phyloP scores from a whole-genome alignment of 2,329 filamentous ascomycete genomes.

The Truncatella angustata region DNA sequence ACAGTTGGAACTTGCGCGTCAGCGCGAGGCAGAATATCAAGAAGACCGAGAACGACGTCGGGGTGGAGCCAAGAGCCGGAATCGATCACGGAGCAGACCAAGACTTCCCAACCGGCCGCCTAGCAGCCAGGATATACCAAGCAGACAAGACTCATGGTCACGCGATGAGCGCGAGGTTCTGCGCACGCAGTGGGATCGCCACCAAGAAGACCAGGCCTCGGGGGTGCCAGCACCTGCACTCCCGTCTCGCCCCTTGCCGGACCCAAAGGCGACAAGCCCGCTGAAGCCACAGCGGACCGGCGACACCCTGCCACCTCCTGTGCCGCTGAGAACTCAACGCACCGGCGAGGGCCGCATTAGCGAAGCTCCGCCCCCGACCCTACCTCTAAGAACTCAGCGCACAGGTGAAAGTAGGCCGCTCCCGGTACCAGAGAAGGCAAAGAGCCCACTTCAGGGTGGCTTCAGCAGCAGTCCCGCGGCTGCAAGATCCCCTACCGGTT shows the following conservation, averaged over 20 bases:
- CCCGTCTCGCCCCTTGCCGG: slow-evolving; percentile 39
- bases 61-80: slow-evolving; percentile 30
- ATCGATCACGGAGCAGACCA: slow-evolving; percentile 42
- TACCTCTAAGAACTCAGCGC: slow-evolving; percentile 29
- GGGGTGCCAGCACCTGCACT: slow-evolving; percentile 20
- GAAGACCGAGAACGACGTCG: slow-evolving; percentile 50
- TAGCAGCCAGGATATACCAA: slow-evolving; percentile 55
- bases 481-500: slow-evolving; percentile 17
- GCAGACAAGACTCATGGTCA: slow-evolving; percentile 63
- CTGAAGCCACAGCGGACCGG: slow-evolving; percentile 29
- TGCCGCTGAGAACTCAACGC: slow-evolving; percentile 34
- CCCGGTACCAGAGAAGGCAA: slow-evolving; percentile 40
- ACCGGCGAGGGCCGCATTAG: slow-evolving; percentile 34
- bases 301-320: slow-evolving; percentile 15
- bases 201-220: slow-evolving; percentile 34
- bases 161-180: slow-evolving; percentile 64
- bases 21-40: slow-evolving; percentile 64
- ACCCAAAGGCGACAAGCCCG: slow-evolving; percentile 29
- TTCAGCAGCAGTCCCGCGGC: slow-evolving; percentile 15
- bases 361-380: slow-evolving; percentile 40
- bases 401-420: slow-evolving; percentile 49
- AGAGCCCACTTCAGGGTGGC: slow-evolving; percentile 26
- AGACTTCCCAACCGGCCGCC: slow-evolving; percentile 50
- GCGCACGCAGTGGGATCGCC: slow-evolving; percentile 49
- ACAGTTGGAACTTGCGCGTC: slow-evolving; percentile 60